Percentiles rank a stretch among this genome's conserved stretches.
These are phyloP conservation scores for Stephania japonica DNA, from an alignment of 164 flowering plant genomes.

Conservation along the genomic window DNA sequence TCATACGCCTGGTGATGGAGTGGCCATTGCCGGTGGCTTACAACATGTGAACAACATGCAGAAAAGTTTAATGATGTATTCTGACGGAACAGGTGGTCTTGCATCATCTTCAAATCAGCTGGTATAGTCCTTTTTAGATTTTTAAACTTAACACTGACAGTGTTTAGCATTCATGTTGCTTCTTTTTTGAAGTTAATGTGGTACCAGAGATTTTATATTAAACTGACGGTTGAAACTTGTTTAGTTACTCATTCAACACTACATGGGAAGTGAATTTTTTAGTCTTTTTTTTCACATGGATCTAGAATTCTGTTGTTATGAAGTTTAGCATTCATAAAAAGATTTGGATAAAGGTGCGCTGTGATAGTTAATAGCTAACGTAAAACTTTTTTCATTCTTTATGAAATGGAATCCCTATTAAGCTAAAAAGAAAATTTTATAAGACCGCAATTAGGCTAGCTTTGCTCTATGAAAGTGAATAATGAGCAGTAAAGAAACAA, in stretches of 20 bases:
- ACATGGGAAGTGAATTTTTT: background rate
- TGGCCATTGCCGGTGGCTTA: conserved; percentile 40
- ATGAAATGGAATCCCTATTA: too few species aligned
- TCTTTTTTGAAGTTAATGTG: background rate
- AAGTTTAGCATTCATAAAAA: too few species aligned
- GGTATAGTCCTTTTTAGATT: conserved; percentile 31
- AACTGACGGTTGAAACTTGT: background rate
- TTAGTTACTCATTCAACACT: background rate
- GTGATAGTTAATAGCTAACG: too few species aligned
- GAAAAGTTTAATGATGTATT: conserved; percentile 59
- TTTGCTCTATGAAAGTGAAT: too few species aligned
- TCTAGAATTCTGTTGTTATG: background rate
- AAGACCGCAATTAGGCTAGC: too few species aligned
- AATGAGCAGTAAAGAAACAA: too few species aligned
- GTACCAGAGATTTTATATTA: background rate
- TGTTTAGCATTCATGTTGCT: background rate
- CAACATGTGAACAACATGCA: conserved; percentile 55
- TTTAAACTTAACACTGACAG: background rate
- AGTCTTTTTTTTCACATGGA: background rate
- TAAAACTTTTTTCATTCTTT: too few species aligned
- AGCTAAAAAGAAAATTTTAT: too few species aligned
- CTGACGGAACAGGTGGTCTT: conserved; percentile 70
- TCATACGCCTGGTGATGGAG: conserved; percentile 78
- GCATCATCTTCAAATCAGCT: conserved; percentile 79
- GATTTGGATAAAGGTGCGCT: too few species aligned